Conservation (phyloP, 768 basidiomycete species). For the Lentinula sp. region DNA sequence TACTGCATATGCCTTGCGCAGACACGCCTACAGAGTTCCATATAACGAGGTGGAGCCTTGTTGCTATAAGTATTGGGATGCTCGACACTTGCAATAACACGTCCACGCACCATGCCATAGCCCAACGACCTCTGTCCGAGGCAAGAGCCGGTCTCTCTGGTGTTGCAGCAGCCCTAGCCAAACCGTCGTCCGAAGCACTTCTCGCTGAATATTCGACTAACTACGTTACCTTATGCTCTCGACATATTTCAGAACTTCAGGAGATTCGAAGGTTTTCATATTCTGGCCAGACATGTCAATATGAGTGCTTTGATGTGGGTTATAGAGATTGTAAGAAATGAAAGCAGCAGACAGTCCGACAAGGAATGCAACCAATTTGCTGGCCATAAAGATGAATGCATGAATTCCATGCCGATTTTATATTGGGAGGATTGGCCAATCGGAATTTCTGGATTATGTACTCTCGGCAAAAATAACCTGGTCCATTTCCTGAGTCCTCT, state of each 20-base stretch:
- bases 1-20: neutral
- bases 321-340: conserved; percentile 1
- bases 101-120: conserved; percentile 9
- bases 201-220: neutral
- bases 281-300: neutral
- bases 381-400: neutral
- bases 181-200: neutral
- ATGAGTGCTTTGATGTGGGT: neutral
- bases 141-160: conserved; percentile 3
- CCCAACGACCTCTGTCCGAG: conserved; percentile 7
- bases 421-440: neutral
- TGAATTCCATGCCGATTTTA: too few species aligned
- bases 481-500: too few species aligned
- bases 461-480: too few species aligned
- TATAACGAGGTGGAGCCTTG: conserved; percentile 9
- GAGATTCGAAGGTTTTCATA: conserved; percentile 6
- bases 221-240: conserved; percentile 1
- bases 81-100: neutral
- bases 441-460: too few species aligned
- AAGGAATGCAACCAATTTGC: neutral
- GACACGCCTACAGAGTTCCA: conserved; percentile 8
- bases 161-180: neutral
- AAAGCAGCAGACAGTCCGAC: neutral
- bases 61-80: neutral
- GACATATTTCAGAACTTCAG: conserved; percentile 3